These are phyloP conservation scores for Yamadazyma friedrichii DNA, from an alignment of 1,139 yeast genomes.

Conservation along the genomic window DNA sequence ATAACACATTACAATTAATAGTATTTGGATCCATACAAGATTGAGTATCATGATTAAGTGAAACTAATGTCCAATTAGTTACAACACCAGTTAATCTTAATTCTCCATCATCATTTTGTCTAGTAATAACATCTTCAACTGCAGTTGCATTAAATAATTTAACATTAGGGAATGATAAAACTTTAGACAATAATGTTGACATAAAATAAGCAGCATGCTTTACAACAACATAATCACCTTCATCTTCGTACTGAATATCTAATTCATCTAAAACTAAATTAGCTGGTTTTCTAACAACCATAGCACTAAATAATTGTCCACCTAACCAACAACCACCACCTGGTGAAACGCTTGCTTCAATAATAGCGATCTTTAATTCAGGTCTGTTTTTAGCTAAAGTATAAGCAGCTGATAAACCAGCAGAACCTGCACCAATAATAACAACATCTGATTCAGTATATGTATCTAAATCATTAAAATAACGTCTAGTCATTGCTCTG, in stretches of 20 bases:
- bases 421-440: constrained; percentile 77
- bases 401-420: constrained; percentile 76
- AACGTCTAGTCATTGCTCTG: constrained; percentile 80
- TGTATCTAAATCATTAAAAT: constrained; percentile 71
- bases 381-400: constrained; percentile 73
- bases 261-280: constrained; percentile 64
- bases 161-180: constrained; percentile 68
- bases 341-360: constrained; percentile 73
- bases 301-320: constrained; percentile 77
- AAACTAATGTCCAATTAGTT: constrained; percentile 78
- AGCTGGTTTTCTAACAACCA: constrained; percentile 80
- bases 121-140: constrained; percentile 76
- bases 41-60: constrained; percentile 75
- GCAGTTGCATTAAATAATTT: constrained; percentile 80
- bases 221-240: constrained; percentile 77
- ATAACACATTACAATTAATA: constrained; percentile 66
- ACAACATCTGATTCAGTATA: constrained; percentile 75
- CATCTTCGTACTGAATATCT: constrained; percentile 70
- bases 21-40: constrained; percentile 87
- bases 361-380: constrained; percentile 70
- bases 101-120: constrained; percentile 52
- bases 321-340: constrained; percentile 86
- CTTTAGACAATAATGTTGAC: constrained; percentile 70
- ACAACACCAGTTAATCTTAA: constrained; percentile 76
- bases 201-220: constrained; percentile 80